These are phyloP conservation scores for Suillus bovinus DNA, from an alignment of 768 basidiomycete genomes.

Conservation along the genomic window DNA sequence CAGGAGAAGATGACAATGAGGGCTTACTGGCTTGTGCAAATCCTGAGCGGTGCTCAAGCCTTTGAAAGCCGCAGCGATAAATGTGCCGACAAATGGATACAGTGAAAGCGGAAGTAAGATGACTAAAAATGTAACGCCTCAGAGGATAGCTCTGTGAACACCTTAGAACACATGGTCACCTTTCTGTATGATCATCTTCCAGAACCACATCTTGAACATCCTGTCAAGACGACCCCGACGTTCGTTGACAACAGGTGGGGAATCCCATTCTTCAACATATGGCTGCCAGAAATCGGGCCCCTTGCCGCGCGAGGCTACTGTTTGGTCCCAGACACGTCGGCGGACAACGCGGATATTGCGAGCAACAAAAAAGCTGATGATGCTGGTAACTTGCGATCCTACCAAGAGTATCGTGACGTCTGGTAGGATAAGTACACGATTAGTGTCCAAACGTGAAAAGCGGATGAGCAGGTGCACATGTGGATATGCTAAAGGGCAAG, in stretches of 20 bases:
- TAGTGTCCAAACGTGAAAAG: background rate
- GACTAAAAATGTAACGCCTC: conserved; percentile 34
- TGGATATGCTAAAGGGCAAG: conserved; percentile 67
- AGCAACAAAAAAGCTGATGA: conserved; percentile 81
- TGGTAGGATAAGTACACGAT: conserved; percentile 25
- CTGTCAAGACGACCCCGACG: conserved; percentile 18
- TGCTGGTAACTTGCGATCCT: conserved; percentile 69
- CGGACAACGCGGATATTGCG: conserved; percentile 82
- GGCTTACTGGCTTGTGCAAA: conserved; percentile 66
- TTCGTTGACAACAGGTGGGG: conserved; percentile 47
- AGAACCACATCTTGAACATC: conserved; percentile 18
- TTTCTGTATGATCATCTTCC: conserved; percentile 21
- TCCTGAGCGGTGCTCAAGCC: conserved; percentile 65
- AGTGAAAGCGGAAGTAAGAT: conserved; percentile 63
- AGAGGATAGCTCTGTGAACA: background rate
- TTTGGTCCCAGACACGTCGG: conserved; percentile 78
- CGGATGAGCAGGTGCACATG: conserved; percentile 48
- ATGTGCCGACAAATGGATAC: conserved; percentile 68
- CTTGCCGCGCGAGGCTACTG: conserved; percentile 81
- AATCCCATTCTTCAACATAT: conserved; percentile 81
- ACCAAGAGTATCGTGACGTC: conserved; percentile 77
- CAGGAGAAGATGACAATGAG: background rate
- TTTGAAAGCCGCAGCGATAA: conserved; percentile 63
- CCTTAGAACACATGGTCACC: conserved; percentile 12
- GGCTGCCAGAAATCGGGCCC: conserved; percentile 81